These are phyloP conservation scores for Nigrospora sphaerica DNA, from an alignment of 2,329 filamentous ascomycete species.

Conservation along the genomic window DNA sequence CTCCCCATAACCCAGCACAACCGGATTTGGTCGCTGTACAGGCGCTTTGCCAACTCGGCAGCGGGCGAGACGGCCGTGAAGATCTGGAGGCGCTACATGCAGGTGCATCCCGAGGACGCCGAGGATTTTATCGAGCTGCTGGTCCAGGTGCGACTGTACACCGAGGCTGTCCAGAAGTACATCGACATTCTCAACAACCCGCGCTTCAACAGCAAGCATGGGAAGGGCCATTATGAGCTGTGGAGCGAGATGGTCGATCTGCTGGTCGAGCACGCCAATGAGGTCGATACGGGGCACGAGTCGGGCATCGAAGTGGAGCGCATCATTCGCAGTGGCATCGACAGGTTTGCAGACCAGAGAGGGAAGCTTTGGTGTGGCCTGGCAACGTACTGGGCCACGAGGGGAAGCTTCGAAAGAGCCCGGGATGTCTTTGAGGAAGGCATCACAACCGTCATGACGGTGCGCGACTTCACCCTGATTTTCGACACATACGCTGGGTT, in stretches of 20 bases:
- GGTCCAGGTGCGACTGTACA: slow-evolving; percentile 73
- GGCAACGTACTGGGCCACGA: slow-evolving; percentile 93
- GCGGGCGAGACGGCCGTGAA: slow-evolving; percentile 85
- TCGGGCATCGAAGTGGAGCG: slow-evolving; percentile 83
- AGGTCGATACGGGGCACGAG: slow-evolving; percentile 75
- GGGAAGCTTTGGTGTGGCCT: slow-evolving; percentile 93
- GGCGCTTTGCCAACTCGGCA: slow-evolving; percentile 84
- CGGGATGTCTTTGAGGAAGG: slow-evolving; percentile 94
- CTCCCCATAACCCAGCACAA: slow-evolving; percentile 93
- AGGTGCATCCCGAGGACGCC: slow-evolving; percentile 89
- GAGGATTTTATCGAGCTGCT: slow-evolving; percentile 94
- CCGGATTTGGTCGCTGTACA: slow-evolving; percentile 88
- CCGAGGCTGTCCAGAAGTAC: slow-evolving; percentile 84
- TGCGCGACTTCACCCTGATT: slow-evolving; percentile 91
- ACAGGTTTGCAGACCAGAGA: slow-evolving; percentile 84
- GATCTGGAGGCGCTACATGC: slow-evolving; percentile 94
- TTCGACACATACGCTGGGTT: slow-evolving; percentile 97
- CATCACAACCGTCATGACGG: slow-evolving; percentile 96
- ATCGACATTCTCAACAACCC: slow-evolving; percentile 89
- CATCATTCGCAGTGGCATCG: slow-evolving; percentile 88
- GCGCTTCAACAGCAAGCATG: slow-evolving; percentile 84
- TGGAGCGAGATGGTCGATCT: slow-evolving; percentile 98
- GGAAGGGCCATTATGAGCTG: slow-evolving; percentile 90
- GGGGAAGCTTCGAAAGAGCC: slow-evolving; percentile 85
- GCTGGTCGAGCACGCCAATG: slow-evolving; percentile 81